phyloP scores from a whole-genome alignment of 305 asterid genomes.

The Fraxinus xanthoxyloides region DNA sequence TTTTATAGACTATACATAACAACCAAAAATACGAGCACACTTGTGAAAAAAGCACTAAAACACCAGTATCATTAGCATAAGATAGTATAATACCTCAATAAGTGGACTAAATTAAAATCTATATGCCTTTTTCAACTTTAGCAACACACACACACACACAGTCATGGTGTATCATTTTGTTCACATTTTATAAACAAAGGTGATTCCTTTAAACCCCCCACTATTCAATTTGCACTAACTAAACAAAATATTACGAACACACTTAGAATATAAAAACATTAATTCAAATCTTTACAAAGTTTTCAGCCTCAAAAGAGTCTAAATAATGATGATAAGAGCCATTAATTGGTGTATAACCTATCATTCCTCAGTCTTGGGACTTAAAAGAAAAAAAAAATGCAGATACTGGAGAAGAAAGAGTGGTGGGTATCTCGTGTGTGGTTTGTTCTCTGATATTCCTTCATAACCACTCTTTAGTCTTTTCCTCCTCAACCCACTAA shows the following conservation, averaged over 20 bases:
- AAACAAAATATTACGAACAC: background rate
- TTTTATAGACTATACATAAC: background rate
- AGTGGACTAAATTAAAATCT: background rate
- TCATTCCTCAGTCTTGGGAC: conserved; percentile 29
- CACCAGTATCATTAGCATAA: background rate
- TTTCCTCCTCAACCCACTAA: conserved; percentile 1
- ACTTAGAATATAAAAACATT: background rate
- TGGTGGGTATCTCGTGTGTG: background rate
- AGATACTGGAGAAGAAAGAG: conserved; percentile 12
- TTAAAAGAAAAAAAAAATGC: conserved; percentile 15
- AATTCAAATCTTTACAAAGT: background rate
- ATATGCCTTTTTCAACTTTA: background rate
- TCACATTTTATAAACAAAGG: conserved; percentile 11
- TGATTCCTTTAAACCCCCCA: conserved; percentile 19
- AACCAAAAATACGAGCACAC: background rate
- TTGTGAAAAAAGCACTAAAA: background rate
- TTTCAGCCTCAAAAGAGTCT: background rate
- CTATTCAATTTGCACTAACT: conserved; percentile 22
- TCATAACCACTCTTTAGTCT: conserved; percentile 10
- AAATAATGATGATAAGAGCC: conserved; percentile 36
- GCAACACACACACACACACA: background rate
- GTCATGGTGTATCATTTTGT: conserved; percentile 11
- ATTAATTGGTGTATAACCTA: conserved; percentile 29
- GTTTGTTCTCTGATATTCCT: background rate
- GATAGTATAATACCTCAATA: background rate